Base-by-base conservation (phyloP, 2,329 filamentous ascomycete species). In the Chalaropsis thielavioides region DNA sequence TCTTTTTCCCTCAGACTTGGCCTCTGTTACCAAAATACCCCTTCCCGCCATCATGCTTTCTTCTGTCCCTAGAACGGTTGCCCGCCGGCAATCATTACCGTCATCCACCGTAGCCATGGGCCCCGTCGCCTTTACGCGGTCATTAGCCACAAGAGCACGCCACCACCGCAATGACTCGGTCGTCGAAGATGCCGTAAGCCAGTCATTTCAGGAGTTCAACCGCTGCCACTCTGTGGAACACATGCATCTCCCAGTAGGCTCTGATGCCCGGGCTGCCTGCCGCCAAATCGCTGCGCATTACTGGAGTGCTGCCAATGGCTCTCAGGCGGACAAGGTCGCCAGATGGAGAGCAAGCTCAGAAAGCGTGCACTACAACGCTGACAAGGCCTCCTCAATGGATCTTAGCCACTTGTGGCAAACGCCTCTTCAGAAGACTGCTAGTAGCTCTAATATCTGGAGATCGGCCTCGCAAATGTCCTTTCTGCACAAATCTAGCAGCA, bases 221-320 rank as follows among this genome's bases (percentile, higher is more conserved):
- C 61, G 43, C 31, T 43, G 59, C 62, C 58, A 61, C 3, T 64
- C 65, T 54, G 46, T 62, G 24, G 65, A 67, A 41, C 62, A 67
- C 22, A 64, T 67, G 59, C 65, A 67, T n/a, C 62, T 64, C 46
- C 65, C 65, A 17, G 65, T 67, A n/a, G 40, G 64, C 59, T 62
- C 46, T 19, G 65, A 67, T 41, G 43, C 60, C 40, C 65, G 62
- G 13, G 51, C 49, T n/a, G 65, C 65, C 31, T 67, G 65, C 40
- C 65, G 65, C 41, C 65, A 67, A 31, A 64, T 67, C 11, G 65
- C 65, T n/a, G 65, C 62, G 41, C 65, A 67, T 43, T 67, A 67
- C 65, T 67, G 65, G 65, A 61, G 65, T 54, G 56, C 65, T 38
- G 63, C 65, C 51, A 54, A 61, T 56, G 65, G 62, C 40, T 64